Evolutionary conservation across 2,329 filamentous ascomycete species (phyloP), one percentile per base, ranked within the genome.

Genomic region (Apiospora malaysiana): DNA sequence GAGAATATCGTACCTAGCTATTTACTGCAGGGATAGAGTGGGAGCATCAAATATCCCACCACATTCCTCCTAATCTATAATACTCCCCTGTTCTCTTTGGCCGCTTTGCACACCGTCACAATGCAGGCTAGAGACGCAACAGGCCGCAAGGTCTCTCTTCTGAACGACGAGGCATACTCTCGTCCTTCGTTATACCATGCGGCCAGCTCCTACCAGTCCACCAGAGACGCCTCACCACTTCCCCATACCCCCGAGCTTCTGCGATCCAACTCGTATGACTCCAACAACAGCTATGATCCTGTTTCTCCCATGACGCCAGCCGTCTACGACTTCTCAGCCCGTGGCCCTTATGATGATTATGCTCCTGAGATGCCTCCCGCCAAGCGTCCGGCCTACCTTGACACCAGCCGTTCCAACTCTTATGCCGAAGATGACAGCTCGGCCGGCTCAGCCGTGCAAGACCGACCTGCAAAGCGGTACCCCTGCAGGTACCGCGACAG

Each of bases 401-500:
- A 83, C 68, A 82, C 82, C 76, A 84, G 82, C 74, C 83, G 84
- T 59, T 83, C 86, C 49, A 81, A 81, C 73, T 86, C 86, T 23
- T 86, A 89, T 78, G 83, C 89, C 75, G 87, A 83, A 77, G 71
- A 72, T 43, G 88, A 86, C 75, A 82, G 80, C 75, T 80, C 79
- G 70, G 79, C 83, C 68, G 79, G 83, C 67, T 83, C 83, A 51
- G 77, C 82, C 74, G 72, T 81, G 74, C 77, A 82, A 74, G 83
- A 88, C 76, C 80, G 86, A 73, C 78, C 85, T 71, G 81, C 85
- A 80, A 94, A 91, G 88, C 88, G 91, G 71, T 94, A 93, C 76
- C 91, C 92, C 1, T 94, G 92, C 79, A 91, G 92, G 32, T 92
- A 91, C 78, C 89, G 90, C 45, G 91, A 94, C 73, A 88, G 87